A percentile compares a stretch with the other conserved stretches of the same genome.
These are phyloP conservation scores for Auricularia heimuer DNA, from an alignment of 768 basidiomycete genomes.

Conservation along the genomic window DNA sequence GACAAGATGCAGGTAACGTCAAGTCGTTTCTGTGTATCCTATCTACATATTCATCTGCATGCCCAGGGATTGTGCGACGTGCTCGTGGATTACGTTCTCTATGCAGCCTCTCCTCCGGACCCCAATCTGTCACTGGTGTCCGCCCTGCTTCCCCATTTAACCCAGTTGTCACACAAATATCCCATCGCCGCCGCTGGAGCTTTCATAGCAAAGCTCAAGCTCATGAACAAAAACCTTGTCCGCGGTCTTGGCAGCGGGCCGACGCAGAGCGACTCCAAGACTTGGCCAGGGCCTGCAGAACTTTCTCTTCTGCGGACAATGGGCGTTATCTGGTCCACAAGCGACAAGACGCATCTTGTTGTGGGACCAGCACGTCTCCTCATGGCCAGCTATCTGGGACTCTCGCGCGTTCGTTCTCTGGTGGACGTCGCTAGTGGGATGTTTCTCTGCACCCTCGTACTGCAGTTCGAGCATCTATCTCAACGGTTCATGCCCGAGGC, in stretches of 20 bases:
- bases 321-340: conserved; percentile 84
- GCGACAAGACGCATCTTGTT: conserved; percentile 87
- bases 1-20: conserved; percentile 72
- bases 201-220: conserved; percentile 68
- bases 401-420: conserved; percentile 68
- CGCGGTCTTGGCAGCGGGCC: conserved; percentile 70
- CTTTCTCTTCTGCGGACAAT: conserved; percentile 70
- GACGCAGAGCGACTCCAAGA: conserved; percentile 50
- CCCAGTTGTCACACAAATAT: conserved; percentile 67
- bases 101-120: conserved; percentile 53
- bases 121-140: conserved; percentile 54
- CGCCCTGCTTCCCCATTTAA: conserved; percentile 66
- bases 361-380: conserved; percentile 78
- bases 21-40: neutral
- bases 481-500: conserved; percentile 86
- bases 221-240: conserved; percentile 92
- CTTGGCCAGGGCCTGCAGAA: conserved; percentile 84
- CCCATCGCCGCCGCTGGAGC: conserved; percentile 69
- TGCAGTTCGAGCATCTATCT: conserved; percentile 77
- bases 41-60: neutral
- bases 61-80: conserved; percentile 60
- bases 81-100: conserved; percentile 81
- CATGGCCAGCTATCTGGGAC: conserved; percentile 83
- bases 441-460: conserved; percentile 76
- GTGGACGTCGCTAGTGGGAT: conserved; percentile 75